Base-by-base conservation (phyloP, 768 basidiomycete genomes). In the Galerina sulciceps region DNA sequence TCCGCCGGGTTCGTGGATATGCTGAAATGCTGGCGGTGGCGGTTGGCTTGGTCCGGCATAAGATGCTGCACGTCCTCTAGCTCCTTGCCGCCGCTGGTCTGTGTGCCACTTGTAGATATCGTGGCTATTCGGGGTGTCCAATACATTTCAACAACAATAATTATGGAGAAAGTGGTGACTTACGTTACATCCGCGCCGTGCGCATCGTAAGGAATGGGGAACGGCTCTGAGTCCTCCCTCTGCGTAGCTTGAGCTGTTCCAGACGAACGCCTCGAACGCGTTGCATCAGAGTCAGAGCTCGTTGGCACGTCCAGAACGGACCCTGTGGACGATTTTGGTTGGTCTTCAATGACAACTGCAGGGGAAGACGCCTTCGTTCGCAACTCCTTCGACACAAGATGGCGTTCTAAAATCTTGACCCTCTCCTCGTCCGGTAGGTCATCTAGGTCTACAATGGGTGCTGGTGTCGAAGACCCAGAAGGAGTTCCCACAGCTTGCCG, bases 21-120 rank as follows among this genome's bases (percentile, higher is more conserved):
- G 93, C 66, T 95, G 90, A 56, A 97, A 91, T 2, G 84, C 90
- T 17, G 96, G 92, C 68, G 93, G 84, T 6, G 78, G 78, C 4
- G 81, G 76, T 10, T 79, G 75, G 38, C 79, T 79, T 2, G 82
- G 78, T 2, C 84, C 87, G 10, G 87, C 80, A 64, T 84, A 91
- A 0, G 91, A 93, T 37, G 84, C 81, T n/a, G 89, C 78, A 38
- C 92, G 88, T 15, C 82, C 78, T 41, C 92, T 85, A 11, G 73
- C 78, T 15, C 77, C 79, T 58, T 84, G 81, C 56, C 87, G 83
- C 22, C 81, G 82, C 55, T 87, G 85, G 65, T 91, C 89, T 14
- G 86, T 80, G 61, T 95, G 90, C 91, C 94, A 99, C 75, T 97
- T 98, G 80, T 97, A 99, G 40, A 99, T 90, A 62, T 89, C 89